phyloP scores from a whole-genome alignment of 2,329 filamentous ascomycete species.

The Plectosphaerella sp. region DNA sequence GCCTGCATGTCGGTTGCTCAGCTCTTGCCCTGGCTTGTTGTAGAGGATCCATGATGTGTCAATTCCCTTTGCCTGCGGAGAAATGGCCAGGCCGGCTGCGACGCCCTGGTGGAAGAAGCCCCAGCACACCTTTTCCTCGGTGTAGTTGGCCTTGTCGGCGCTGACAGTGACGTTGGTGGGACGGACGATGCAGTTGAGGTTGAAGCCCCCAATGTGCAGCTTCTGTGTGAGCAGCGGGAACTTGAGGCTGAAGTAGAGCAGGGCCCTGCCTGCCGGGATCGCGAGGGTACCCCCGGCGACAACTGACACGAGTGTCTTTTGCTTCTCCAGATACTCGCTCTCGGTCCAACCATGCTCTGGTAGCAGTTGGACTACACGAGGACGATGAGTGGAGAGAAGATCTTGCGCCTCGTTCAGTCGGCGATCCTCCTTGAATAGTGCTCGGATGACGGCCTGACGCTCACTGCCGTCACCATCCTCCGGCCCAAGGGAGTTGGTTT shows the following conservation, averaged over 20 bases:
- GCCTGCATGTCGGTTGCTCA: slow-evolving; percentile 94
- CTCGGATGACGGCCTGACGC: slow-evolving; percentile 73
- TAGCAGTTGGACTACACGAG: slow-evolving; percentile 73
- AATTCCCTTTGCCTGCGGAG: slow-evolving; percentile 83
- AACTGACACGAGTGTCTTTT: slow-evolving; percentile 84
- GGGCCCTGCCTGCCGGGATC: slow-evolving; percentile 78
- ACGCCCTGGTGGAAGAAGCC: slow-evolving; percentile 97
- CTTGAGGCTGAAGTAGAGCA: slow-evolving; percentile 83
- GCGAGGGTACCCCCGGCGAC: slow-evolving; percentile 85
- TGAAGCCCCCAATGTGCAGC: slow-evolving; percentile 85
- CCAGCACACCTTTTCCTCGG: slow-evolving; percentile 97
- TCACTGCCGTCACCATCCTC: slow-evolving; percentile 82
- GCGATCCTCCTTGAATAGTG: slow-evolving; percentile 89
- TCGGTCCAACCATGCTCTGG: slow-evolving; percentile 77
- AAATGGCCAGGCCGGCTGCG: slow-evolving; percentile 87
- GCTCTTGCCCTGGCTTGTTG: slow-evolving; percentile 82
- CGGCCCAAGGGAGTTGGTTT: slow-evolving; percentile 54
- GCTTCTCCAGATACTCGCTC: slow-evolving; percentile 81
- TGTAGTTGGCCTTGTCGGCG: slow-evolving; percentile 83
- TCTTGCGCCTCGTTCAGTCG: slow-evolving; percentile 81
- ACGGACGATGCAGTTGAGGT: slow-evolving; percentile 85
- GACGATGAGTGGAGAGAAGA: slow-evolving; percentile 79
- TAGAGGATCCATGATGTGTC: slow-evolving; percentile 99
- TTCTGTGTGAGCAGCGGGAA: slow-evolving; percentile 90
- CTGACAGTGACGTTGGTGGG: slow-evolving; percentile 88